Percentiles rank a stretch among this genome's conserved stretches.
Evolutionary conservation across 805 yeast genomes (phyloP).

Genomic region (Groenewaldozyma tartarivorans): DNA sequence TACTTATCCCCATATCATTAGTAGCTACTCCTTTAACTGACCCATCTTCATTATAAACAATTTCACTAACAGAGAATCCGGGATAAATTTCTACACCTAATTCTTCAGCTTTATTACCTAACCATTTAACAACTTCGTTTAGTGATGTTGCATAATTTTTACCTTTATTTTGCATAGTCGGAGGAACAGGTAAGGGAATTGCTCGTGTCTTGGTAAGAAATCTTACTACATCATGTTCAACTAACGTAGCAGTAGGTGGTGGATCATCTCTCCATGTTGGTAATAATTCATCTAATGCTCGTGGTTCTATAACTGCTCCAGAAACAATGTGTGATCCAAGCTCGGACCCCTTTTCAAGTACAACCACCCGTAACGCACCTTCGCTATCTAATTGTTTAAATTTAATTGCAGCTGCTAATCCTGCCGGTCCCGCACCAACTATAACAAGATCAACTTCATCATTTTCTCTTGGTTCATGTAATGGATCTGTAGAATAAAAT

Average conservation of each 20-base stretch:
- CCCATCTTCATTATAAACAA: constrained; percentile 48
- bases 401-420: constrained; percentile 85
- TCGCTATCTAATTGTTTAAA: constrained; percentile 76
- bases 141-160: constrained; percentile 74
- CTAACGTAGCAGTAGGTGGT: constrained; percentile 61
- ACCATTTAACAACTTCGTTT: constrained; percentile 68
- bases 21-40: constrained; percentile 86
- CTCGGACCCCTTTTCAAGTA: constrained; percentile 86
- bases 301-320: constrained; percentile 91
- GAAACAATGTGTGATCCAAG: constrained; percentile 88
- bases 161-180: constrained; percentile 73
- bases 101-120: constrained; percentile 84
- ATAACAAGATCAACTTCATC: constrained; percentile 91
- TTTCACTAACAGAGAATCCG: constrained; percentile 75
- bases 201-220: constrained; percentile 52
- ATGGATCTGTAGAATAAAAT: too few species aligned
- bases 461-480: constrained; percentile 54
- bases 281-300: constrained; percentile 72
- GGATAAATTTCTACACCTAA: constrained; percentile 92
- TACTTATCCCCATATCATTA: constrained; percentile 79
- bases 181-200: constrained; percentile 83
- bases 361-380: constrained; percentile 73
- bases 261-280: constrained; percentile 46
- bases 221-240: constrained; percentile 64
- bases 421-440: constrained; percentile 98